Percentiles rank a stretch among this genome's conserved stretches.
Conservation (phyloP, 148 eudicot genomes). For the Polygonum aviculare region DNA sequence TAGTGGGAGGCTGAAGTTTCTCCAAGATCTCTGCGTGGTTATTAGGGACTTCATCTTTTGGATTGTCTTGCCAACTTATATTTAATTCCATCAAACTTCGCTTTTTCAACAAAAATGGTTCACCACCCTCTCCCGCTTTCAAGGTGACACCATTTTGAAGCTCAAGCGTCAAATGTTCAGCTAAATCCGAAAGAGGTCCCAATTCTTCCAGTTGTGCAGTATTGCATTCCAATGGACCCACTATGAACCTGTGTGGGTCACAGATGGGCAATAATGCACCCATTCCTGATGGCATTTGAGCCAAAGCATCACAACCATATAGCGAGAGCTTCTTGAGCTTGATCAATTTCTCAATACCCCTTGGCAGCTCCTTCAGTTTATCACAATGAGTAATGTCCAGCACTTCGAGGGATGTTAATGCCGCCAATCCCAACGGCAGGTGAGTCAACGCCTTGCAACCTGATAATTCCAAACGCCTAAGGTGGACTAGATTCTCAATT, state of each 20-base stretch:
- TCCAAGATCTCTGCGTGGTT: neutral
- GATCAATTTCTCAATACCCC: slow-evolving; percentile 6
- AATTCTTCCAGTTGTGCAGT: neutral
- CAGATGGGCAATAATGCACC: neutral
- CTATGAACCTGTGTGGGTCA: neutral
- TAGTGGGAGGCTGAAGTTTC: neutral
- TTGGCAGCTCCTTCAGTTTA: slow-evolving; percentile 2
- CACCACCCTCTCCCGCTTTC: neutral
- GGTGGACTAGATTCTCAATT: neutral
- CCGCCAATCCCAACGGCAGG: neutral
- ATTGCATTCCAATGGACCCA: neutral
- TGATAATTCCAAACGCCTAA: neutral
- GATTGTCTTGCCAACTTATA: neutral
- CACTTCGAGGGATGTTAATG: neutral
- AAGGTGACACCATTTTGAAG: neutral
- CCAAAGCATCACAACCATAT: neutral
- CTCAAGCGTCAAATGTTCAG: neutral
- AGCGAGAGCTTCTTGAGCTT: slow-evolving; percentile 15
- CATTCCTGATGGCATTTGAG: slow-evolving; percentile 14
- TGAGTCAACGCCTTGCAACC: neutral
- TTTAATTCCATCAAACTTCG: neutral
- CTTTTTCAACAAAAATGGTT: neutral
- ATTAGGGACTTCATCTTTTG: neutral
- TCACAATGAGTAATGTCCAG: neutral
- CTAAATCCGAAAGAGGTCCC: neutral